These are phyloP conservation scores for Pseudogymnoascus sp. DNA, from an alignment of 2,329 filamentous ascomycete species.

Conservation along the genomic window DNA sequence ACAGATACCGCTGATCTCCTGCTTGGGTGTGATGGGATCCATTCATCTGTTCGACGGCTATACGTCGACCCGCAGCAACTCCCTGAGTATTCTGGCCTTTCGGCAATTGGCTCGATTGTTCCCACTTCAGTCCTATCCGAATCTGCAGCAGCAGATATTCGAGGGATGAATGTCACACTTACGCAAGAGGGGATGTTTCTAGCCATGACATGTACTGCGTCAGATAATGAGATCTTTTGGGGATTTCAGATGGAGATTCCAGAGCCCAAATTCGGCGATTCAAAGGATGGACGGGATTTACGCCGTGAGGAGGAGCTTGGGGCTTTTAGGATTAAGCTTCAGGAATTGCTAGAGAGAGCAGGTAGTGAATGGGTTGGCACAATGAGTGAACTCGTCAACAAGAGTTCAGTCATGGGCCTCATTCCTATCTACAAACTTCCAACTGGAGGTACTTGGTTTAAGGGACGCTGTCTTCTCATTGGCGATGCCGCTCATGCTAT, in stretches of 20 bases:
- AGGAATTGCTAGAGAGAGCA: not conserved
- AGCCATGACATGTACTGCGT: not conserved
- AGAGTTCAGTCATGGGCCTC: conserved; percentile 26
- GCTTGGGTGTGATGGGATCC: conserved; percentile 50
- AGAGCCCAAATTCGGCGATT: not conserved
- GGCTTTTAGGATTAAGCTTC: not conserved
- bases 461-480: conserved; percentile 39
- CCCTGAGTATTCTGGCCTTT: not conserved
- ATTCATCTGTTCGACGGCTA: conserved; percentile 39
- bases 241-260: not conserved
- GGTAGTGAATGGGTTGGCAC: not conserved
- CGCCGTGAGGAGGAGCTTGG: not conserved
- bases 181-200: not conserved
- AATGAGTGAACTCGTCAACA: conserved; percentile 10
- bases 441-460: conserved; percentile 29
- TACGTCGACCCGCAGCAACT: not conserved
- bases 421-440: conserved; percentile 33
- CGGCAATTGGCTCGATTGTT: not conserved
- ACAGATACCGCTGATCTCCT: conserved; percentile 35
- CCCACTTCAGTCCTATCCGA: not conserved
- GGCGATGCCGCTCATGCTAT: conserved; percentile 53
- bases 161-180: not conserved
- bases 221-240: not conserved
- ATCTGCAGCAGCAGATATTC: not conserved
- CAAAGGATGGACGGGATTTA: not conserved